Base-by-base conservation (phyloP, 345 rosid genomes). In the Citrus trifoliata region DNA sequence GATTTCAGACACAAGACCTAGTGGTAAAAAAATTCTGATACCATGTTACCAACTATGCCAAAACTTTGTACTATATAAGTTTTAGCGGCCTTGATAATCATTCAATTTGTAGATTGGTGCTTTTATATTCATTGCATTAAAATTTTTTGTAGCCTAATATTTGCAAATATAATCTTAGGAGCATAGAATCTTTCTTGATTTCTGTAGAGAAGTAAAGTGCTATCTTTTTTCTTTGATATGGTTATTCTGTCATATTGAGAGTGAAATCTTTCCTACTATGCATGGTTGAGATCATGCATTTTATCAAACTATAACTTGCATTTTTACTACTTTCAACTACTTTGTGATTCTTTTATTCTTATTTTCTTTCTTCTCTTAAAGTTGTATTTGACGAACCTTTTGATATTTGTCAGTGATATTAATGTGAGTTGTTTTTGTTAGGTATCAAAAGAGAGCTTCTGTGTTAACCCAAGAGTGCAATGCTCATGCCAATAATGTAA, bases 361-460 rank as follows among this genome's bases (percentile, higher is more conserved):
- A 32, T 10, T 38, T 38, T 61, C 10, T 19, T 61, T 30, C 25
- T 74, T 2, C 30, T 55, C 48, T 3, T 27, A 12, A 74, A 27
- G 68, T 24, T 59, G 38, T 27, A 28, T 27, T 10, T 62, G 35
- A 27, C 4, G 2, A 60, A 66, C 56, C 10, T 61, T 48, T 62
- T 68, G 59, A 48, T 33, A 58, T 14, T 30, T 3, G 21, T 30
- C n/a, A 58, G 21, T 71, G 69, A 33, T 25, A 75, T n/a, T 68
- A 40, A 71, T 30, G 38, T 56, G n/a, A 38, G 40, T 55, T 65
- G n/a, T 59, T 69, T 53, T 71, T 83, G 35, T 46, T 78, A 89
- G 93, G 86, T 89, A 83, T 80, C 90, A 82, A 76, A 89, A 76
- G 84, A 81, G 67, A 76, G 89, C 90, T 79, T 86, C 93, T 25